A percentile compares a stretch with the other conserved stretches of the same genome.
Conservation (phyloP, 1,284 basidiomycete species). For the Schizophyllum amplum region DNA sequence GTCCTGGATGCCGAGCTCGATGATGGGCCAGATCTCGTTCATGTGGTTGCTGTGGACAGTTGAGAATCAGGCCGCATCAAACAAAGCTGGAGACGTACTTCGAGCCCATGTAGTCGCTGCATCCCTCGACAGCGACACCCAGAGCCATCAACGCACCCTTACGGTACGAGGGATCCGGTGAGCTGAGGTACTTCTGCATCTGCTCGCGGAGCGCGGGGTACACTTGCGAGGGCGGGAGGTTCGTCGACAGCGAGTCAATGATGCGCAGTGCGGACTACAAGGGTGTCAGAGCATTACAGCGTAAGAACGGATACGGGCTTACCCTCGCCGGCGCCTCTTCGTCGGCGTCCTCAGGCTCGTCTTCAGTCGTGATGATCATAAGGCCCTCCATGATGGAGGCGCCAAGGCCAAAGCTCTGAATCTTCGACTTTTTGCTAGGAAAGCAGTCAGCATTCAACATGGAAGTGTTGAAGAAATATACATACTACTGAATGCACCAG, state of each 20-base stretch:
- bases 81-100: no score
- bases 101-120: slow-evolving; percentile 96
- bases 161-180: slow-evolving; percentile 69
- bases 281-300: slow-evolving; percentile 7
- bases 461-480: slow-evolving; percentile 2
- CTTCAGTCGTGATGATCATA: slow-evolving; percentile 92
- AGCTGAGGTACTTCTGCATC: slow-evolving; percentile 79
- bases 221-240: slow-evolving; percentile 91
- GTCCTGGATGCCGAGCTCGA: slow-evolving; percentile 87
- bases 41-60: slow-evolving; percentile 41
- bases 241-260: slow-evolving; percentile 90
- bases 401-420: slow-evolving; percentile 83
- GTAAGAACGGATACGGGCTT: slow-evolving; percentile 22
- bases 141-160: slow-evolving; percentile 96
- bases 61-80: no score
- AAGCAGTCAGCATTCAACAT: slow-evolving; percentile 2
- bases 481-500: slow-evolving; percentile 91
- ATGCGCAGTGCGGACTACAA: slow-evolving; percentile 84
- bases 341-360: slow-evolving; percentile 72
- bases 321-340: slow-evolving; percentile 89
- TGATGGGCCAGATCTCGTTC: slow-evolving; percentile 88
- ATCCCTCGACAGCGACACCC: slow-evolving; percentile 95
- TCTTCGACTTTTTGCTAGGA: slow-evolving; percentile 91
- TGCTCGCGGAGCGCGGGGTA: slow-evolving; percentile 88
- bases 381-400: slow-evolving; percentile 85